Conservation (phyloP, 495 filamentous ascomycete species). For the Neurospora sublineolata region DNA sequence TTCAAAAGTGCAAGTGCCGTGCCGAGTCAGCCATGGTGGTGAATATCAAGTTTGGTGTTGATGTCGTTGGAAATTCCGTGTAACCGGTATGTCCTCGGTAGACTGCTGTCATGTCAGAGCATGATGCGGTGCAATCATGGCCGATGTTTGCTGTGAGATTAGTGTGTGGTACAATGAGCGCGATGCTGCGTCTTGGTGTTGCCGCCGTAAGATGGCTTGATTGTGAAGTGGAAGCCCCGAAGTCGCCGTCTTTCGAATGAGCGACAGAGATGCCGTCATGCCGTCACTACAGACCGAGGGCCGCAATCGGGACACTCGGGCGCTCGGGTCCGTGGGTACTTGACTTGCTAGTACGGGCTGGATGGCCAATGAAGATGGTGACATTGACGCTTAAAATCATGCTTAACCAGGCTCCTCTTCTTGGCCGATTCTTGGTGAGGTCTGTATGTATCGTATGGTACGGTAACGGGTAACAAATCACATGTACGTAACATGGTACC, state of each 20-base stretch:
- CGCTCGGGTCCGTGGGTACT: neutral
- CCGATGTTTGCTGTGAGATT: neutral
- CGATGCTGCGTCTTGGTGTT: neutral
- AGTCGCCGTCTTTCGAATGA: neutral
- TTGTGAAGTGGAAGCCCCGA: neutral
- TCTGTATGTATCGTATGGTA: neutral
- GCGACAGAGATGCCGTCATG: neutral
- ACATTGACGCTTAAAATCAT: slow-evolving; percentile 36
- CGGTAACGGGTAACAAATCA: neutral
- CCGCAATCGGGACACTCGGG: neutral
- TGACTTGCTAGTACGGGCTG: neutral
- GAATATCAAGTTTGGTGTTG: neutral
- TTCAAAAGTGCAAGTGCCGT: neutral
- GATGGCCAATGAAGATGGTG: slow-evolving; percentile 4
- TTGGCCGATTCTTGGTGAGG: neutral
- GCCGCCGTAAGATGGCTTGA: neutral
- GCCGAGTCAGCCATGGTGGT: neutral
- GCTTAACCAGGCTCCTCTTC: slow-evolving; percentile 27
- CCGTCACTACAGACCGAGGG: neutral
- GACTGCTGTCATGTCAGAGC: neutral
- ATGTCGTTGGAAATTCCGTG: neutral
- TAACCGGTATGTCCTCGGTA: neutral
- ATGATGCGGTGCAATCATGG: neutral
- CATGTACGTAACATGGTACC: neutral
- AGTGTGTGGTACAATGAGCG: neutral